Percentiles rank a stretch among this genome's conserved stretches.
phyloP scores from a whole-genome alignment of 805 yeast species.

The Candida nonsorbophila region DNA sequence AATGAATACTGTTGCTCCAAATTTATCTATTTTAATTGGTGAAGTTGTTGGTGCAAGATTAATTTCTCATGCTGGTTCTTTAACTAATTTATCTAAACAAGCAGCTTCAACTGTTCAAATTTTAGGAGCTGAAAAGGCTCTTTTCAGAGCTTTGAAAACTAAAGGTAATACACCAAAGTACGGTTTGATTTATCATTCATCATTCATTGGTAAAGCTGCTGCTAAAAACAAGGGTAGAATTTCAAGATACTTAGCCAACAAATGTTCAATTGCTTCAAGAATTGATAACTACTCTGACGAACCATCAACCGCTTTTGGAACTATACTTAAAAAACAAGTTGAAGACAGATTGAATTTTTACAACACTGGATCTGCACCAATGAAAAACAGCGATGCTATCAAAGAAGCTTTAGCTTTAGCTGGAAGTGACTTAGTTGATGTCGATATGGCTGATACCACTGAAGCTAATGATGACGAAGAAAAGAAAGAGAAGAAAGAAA shows the following conservation, averaged over 20 bases:
- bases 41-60: constrained; percentile 98
- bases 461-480: constrained; percentile 19
- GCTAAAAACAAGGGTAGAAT: constrained; percentile 98
- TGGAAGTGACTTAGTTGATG: constrained; percentile 43
- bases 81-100: constrained; percentile 92
- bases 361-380: constrained; percentile 94
- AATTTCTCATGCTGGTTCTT: constrained; percentile 97
- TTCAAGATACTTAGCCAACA: constrained; percentile 96
- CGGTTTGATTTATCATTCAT: constrained; percentile 92
- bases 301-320: constrained; percentile 87
- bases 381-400: constrained; percentile 93
- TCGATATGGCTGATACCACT: constrained; percentile 15
- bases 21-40: constrained; percentile 92
- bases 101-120: constrained; percentile 99
- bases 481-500: constrained; percentile 19
- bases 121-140: constrained; percentile 95
- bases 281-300: constrained; percentile 95
- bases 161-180: constrained; percentile 96
- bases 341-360: constrained; percentile 95
- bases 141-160: constrained; percentile 93
- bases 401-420: constrained; percentile 78
- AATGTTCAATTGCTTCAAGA: constrained; percentile 98
- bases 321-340: constrained; percentile 89
- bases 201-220: constrained; percentile 89
- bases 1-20: constrained; percentile 98